Evolutionary conservation across 2,329 filamentous ascomycete genomes (phyloP), one percentile per base, ranked within the genome.

Genomic region (Colletotrichum sp.): DNA sequence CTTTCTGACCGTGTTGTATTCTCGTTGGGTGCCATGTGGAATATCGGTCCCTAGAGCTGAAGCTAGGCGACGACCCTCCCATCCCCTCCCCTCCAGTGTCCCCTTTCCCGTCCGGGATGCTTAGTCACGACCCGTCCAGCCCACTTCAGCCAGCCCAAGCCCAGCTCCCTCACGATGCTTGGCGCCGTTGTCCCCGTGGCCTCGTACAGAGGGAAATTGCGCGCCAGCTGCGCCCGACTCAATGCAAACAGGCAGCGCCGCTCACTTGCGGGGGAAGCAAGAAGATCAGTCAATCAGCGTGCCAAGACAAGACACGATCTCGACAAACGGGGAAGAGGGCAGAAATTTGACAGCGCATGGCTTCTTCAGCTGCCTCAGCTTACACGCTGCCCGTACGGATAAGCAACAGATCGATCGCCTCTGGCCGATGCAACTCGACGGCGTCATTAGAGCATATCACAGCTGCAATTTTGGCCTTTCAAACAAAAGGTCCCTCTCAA

Each of bases 131-230:
- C n/a, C 32, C 52, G 26, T 59, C 15, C 32, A 24, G 18, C 13
- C 24, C 21, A 30, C 30, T 32, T 24, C 59, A 65, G 30, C 62
- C 39, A 60, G 21, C 44, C 44, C 44, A 68, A 60, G 36, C 7
- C 65, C 26, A 66, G 66, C 44, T 63, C 59, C 16, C 34, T 30
- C 70, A 60, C 73, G 70, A 66, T 76, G 59, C 70, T 65, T 76
- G 73, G 70, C 70, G 34, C 57, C 57, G 57, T 52, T 26, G 69
- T 72, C 69, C 44, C 69, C 64, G 69, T 57, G 39, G 24, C 62
- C 69, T 76, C 64, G 70, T 76, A 65, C 64, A 69, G 64, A 65
- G n/a, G 52, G 73, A 76, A 65, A 76, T 76, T 76, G 59, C 73
- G 59, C 59, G 44, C 55, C 55, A 69, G 73, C 70, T 76, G 64